Conservation (phyloP, 1,284 basidiomycete species). For the Pseudozyma pruni region DNA sequence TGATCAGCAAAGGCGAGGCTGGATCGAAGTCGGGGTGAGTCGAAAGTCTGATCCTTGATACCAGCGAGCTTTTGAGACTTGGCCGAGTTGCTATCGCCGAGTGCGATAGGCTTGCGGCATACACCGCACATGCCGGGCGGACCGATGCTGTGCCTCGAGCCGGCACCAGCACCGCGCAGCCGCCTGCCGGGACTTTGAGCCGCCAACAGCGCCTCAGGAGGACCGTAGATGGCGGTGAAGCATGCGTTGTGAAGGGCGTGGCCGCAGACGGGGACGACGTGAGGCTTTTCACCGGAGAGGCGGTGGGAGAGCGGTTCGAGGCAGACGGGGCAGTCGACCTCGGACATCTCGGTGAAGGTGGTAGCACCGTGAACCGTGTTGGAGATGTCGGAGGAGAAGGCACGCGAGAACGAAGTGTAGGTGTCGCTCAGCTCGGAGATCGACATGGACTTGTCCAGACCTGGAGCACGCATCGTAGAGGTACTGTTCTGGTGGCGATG, state of each 20-base stretch:
- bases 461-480: constrained; percentile 5
- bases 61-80: constrained; percentile 66
- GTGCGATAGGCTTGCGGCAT: constrained; percentile 92
- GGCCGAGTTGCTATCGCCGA: constrained; percentile 78
- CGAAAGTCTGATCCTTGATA: constrained; percentile 16
- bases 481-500: constrained; percentile 9
- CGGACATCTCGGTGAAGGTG: constrained; percentile 76
- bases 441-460: constrained; percentile 15
- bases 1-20: constrained; percentile 13
- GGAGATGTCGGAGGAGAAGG: constrained; percentile 30
- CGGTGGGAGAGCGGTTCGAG: constrained; percentile 85
- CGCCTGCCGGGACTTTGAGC: constrained; percentile 32
- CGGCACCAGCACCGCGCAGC: constrained; percentile 26
- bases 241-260: constrained; percentile 95
- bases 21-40: constrained; percentile 9
- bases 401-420: constrained; percentile 23
- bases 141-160: constrained; percentile 70
- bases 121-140: constrained; percentile 91
- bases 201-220: constrained; percentile 73
- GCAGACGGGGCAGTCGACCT: constrained; percentile 88
- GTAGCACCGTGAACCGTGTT: constrained; percentile 59
- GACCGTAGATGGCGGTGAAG: constrained; percentile 93
- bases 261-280: constrained; percentile 95
- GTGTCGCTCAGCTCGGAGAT: constrained; percentile 31
- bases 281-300: constrained; percentile 91